Evolutionary conservation across 2,329 filamentous ascomycete genomes (phyloP).

Genomic region (Cryphonectria parasitica): DNA sequence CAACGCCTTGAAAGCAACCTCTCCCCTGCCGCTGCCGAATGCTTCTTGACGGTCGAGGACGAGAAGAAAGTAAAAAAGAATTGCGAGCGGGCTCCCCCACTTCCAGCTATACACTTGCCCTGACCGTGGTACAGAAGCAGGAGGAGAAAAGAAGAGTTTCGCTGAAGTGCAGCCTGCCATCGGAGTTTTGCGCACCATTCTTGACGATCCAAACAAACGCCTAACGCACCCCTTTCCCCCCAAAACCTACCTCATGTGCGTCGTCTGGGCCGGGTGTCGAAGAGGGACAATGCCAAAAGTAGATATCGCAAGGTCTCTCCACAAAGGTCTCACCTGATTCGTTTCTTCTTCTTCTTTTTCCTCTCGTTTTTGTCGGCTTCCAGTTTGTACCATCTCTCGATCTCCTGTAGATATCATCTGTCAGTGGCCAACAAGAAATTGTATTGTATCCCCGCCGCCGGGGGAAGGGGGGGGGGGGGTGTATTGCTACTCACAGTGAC

Average conservation of each 20-base stretch:
- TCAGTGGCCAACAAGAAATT: conserved; percentile 1
- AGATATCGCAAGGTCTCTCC: background rate
- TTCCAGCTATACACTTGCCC: background rate
- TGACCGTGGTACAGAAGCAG: background rate
- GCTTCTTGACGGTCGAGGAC: background rate
- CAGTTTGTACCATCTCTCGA: conserved; percentile 27
- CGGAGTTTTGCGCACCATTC: background rate
- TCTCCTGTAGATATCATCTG: conserved; percentile 13
- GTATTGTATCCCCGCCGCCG: no score
- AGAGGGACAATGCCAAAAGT: background rate
- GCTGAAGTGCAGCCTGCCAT: background rate
- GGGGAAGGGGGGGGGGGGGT: background rate
- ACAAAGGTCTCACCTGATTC: conserved; percentile 6
- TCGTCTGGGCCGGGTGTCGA: background rate
- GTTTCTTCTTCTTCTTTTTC: conserved; percentile 27
- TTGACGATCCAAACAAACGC: background rate
- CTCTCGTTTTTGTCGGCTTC: conserved; percentile 19
- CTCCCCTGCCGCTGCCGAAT: background rate
- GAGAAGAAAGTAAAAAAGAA: no score
- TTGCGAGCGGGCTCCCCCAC: background rate
- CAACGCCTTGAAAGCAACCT: conserved; percentile 6
- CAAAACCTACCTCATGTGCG: background rate
- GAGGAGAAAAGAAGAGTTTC: background rate
- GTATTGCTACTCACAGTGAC: conserved; percentile 15
- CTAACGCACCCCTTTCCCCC: background rate